phyloP scores from a whole-genome alignment of 352 stramenopile species.

The Phytophthora constricta region DNA sequence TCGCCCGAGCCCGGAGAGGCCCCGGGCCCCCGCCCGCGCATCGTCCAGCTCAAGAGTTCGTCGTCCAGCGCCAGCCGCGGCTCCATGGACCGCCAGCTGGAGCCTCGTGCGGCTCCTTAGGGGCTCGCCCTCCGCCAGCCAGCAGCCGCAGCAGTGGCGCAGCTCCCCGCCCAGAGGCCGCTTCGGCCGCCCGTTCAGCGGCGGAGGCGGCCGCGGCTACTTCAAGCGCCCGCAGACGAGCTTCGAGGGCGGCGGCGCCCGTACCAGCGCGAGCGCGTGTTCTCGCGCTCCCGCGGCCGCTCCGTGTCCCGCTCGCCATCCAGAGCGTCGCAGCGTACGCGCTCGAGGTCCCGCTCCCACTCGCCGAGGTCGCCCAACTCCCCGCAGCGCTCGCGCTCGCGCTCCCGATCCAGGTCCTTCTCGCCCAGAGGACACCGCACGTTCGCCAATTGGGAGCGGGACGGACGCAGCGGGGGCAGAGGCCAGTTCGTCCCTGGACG shows the following conservation, averaged over 20 bases:
- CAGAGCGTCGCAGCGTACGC: conserved; percentile 32
- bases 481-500: conserved; percentile 33
- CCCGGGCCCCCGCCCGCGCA: conserved; percentile 14
- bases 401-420: conserved; percentile 67
- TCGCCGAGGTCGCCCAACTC: conserved; percentile 27
- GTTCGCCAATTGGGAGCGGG: conserved; percentile 47
- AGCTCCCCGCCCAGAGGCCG: conserved; percentile 30
- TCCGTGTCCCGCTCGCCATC: conserved; percentile 67
- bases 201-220: conserved; percentile 28
- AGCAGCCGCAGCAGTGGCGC: conserved; percentile 24
- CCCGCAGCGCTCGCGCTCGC: conserved; percentile 48
- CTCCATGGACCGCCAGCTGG: conserved; percentile 25
- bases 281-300: conserved; percentile 48
- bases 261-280: conserved; percentile 44
- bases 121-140: conserved; percentile 16
- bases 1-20: conserved; percentile 34
- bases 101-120: conserved; percentile 18
- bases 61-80: conserved; percentile 20
- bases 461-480: conserved; percentile 26
- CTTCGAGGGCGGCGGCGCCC: conserved; percentile 23
- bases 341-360: conserved; percentile 34
- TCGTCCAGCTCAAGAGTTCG: conserved; percentile 31
- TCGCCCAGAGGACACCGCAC: conserved; percentile 63
- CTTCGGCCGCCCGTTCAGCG: conserved; percentile 25
- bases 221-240: conserved; percentile 37